A percentile compares a stretch with the other conserved stretches of the same genome.
Conservation (phyloP, 805 yeast genomes). For the Starmerella riodocensis region DNA sequence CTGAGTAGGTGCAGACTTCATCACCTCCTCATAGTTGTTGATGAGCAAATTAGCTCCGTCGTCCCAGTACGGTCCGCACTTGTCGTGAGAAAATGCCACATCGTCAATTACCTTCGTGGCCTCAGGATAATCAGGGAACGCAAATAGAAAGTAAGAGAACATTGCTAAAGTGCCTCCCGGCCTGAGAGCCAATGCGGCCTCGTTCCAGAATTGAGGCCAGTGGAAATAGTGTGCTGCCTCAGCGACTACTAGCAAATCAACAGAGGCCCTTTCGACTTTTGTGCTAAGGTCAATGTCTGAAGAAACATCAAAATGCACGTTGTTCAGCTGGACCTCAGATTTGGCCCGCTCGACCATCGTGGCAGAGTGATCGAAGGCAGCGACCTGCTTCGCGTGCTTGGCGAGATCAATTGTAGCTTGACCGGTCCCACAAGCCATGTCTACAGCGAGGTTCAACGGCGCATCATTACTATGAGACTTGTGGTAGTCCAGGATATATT, state of each 20-base stretch:
- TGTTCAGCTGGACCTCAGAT: constrained; percentile 21
- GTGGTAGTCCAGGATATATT: constrained; percentile 29
- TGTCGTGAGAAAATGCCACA: constrained; percentile 37
- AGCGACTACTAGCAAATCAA: constrained; percentile 64
- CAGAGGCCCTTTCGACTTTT: constrained; percentile 25
- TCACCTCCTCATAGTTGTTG: constrained; percentile 32
- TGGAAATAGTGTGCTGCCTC: constrained; percentile 83
- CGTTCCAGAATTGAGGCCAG: constrained; percentile 39
- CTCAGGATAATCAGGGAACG: constrained; percentile 38
- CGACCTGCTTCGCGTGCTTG: constrained; percentile 34
- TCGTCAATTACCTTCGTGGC: constrained; percentile 44
- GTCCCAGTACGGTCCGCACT: constrained; percentile 59
- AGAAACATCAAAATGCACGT: constrained; percentile 14
- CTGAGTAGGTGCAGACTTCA: constrained; percentile 30
- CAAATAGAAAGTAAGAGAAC: constrained; percentile 72
- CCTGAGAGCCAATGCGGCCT: constrained; percentile 38
- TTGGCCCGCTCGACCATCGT: constrained; percentile 42
- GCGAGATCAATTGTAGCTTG: constrained; percentile 47
- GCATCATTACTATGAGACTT: background rate
- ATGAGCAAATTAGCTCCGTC: constrained; percentile 58
- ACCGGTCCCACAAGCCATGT: constrained; percentile 75
- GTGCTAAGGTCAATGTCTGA: constrained; percentile 20
- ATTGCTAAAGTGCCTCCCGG: constrained; percentile 57
- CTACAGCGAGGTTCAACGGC: constrained; percentile 35
- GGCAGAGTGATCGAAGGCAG: constrained; percentile 52